phyloP scores from a whole-genome alignment of 2,329 filamentous ascomycete genomes.

The Tolypocladium ovalisporum region DNA sequence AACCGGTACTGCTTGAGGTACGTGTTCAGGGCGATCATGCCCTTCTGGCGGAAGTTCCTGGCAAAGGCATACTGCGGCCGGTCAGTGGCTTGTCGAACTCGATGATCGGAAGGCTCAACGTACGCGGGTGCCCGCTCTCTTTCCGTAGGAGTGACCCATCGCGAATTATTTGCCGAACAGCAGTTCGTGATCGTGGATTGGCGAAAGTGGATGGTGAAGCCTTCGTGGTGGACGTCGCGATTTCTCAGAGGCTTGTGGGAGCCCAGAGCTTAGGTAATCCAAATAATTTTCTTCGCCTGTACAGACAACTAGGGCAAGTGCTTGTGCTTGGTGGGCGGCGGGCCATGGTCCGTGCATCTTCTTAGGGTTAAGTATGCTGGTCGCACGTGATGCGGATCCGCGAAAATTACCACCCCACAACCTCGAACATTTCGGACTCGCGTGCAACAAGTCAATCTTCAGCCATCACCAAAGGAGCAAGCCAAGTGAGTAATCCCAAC shows the following conservation, averaged over 20 bases:
- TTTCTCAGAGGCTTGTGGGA: slow-evolving; percentile 28
- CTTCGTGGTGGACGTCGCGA: slow-evolving; percentile 22
- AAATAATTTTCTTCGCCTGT: slow-evolving; percentile 14
- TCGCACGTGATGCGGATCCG: slow-evolving; percentile 16
- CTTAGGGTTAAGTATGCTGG: slow-evolving; percentile 20
- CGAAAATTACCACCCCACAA: slow-evolving; percentile 23
- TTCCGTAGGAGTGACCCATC: slow-evolving; percentile 83
- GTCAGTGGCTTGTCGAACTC: slow-evolving; percentile 17
- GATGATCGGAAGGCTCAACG: slow-evolving; percentile 24
- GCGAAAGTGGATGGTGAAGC: slow-evolving; percentile 21
- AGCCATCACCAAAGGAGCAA: slow-evolving; percentile 26
- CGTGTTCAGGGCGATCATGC: slow-evolving; percentile 84
- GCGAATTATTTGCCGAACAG: slow-evolving; percentile 40
- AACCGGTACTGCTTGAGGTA: slow-evolving; percentile 91
- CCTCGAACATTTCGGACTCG: slow-evolving; percentile 16
- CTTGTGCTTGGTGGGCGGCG: slow-evolving; percentile 8
- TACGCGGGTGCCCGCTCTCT: slow-evolving; percentile 77
- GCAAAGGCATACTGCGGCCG: slow-evolving; percentile 71
- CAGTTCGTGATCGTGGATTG: slow-evolving; percentile 31
- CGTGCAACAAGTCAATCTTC: slow-evolving; percentile 20
- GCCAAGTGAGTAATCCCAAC: slow-evolving; percentile 27
- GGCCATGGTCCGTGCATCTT: not conserved
- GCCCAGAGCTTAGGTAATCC: slow-evolving; percentile 25
- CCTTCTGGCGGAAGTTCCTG: slow-evolving; percentile 89
- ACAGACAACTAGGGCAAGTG: slow-evolving; percentile 20